These are phyloP conservation scores for Thelephora ganbajun DNA, from an alignment of 768 basidiomycete species.

Conservation along the genomic window DNA sequence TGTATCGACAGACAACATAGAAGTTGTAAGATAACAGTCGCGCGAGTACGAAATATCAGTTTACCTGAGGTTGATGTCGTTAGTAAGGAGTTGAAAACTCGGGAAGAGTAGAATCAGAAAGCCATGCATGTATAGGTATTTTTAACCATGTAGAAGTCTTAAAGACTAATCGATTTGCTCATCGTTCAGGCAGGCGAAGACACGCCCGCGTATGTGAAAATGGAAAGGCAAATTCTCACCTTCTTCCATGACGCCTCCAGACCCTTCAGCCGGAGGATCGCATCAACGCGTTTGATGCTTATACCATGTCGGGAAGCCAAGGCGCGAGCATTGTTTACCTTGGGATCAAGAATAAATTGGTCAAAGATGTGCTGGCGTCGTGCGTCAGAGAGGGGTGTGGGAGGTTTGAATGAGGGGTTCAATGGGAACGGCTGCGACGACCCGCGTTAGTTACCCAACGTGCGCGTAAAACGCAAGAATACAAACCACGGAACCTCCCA, in stretches of 20 bases:
- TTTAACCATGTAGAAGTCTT: constrained; percentile 73
- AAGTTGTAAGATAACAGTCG: constrained; percentile 8
- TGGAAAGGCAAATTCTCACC: constrained; percentile 30
- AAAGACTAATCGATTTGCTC: constrained; percentile 88
- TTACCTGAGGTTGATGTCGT: constrained; percentile 14
- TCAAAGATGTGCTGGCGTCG: constrained; percentile 44
- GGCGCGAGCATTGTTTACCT: constrained; percentile 37
- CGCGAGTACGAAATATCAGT: background rate
- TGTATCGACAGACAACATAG: constrained; percentile 5
- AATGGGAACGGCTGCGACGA: constrained; percentile 66
- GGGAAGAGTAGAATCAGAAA: constrained; percentile 18
- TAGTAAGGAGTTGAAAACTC: constrained; percentile 10
- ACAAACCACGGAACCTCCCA: constrained; percentile 43
- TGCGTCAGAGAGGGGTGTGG: constrained; percentile 55
- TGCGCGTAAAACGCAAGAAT: constrained; percentile 14
- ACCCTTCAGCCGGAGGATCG: constrained; percentile 71
- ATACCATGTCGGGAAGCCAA: constrained; percentile 51
- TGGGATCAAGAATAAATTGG: constrained; percentile 45
- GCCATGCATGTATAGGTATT: constrained; percentile 24
- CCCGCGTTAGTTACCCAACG: constrained; percentile 5
- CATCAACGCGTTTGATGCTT: constrained; percentile 69
- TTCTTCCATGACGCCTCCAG: constrained; percentile 58
- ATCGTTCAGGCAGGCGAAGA: constrained; percentile 31
- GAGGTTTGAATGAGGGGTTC: constrained; percentile 75
- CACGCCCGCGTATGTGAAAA: constrained; percentile 6